Percentiles rank a stretch among this genome's conserved stretches.
These are phyloP conservation scores for Metarhizium humberi DNA, from an alignment of 2,329 filamentous ascomycete genomes.

Conservation along the genomic window DNA sequence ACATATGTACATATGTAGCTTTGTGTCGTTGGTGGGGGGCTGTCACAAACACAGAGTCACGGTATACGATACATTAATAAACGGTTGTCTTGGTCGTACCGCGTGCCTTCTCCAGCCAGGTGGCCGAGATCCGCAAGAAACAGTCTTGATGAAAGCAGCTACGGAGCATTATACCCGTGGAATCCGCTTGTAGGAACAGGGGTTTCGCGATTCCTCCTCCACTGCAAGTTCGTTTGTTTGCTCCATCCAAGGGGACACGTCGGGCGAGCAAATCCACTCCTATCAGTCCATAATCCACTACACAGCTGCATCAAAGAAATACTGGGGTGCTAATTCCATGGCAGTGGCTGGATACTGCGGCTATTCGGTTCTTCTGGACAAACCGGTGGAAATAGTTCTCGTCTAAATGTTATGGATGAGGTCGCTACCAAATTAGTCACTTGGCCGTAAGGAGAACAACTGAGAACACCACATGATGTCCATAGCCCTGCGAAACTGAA, in stretches of 20 bases:
- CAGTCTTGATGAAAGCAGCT: background rate
- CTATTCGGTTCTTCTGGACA: background rate
- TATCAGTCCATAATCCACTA: background rate
- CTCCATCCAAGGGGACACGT: background rate
- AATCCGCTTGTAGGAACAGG: background rate
- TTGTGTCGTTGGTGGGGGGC: background rate
- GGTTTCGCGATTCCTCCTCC: background rate
- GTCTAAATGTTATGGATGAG: too few relatives aligned
- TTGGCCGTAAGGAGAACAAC: background rate
- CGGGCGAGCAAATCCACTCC: background rate
- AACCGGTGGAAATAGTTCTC: background rate
- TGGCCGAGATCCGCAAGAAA: background rate
- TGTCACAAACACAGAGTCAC: background rate
- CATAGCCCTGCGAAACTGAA: background rate
- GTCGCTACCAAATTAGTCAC: background rate
- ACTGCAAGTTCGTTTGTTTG: background rate
- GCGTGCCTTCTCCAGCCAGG: background rate
- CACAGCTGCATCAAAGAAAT: background rate
- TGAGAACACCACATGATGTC: too few relatives aligned
- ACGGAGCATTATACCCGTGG: background rate
- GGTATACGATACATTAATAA: background rate
- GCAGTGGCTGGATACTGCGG: background rate
- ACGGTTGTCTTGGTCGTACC: background rate
- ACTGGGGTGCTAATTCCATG: background rate
- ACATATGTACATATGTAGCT: too few relatives aligned